Conservation (phyloP, 495 filamentous ascomycete genomes). For the Penicillium paxilli region DNA sequence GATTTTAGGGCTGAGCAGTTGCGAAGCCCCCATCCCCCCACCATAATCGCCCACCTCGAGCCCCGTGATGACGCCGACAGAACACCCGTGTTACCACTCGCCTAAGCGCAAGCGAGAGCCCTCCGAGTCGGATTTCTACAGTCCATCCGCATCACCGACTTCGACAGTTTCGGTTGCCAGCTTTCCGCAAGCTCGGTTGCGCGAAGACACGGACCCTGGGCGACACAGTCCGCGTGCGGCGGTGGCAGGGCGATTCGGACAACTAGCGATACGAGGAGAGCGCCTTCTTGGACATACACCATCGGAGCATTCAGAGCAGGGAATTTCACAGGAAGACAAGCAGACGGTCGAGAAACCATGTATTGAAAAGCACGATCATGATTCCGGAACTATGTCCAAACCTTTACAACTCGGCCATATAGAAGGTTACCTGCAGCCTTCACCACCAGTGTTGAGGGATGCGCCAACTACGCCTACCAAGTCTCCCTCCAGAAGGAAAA, state of each 20-base stretch:
- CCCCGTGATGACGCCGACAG: constrained; percentile 38
- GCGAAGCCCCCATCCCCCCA: constrained; percentile 25
- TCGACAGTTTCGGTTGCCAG: constrained; percentile 35
- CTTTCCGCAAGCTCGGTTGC: constrained; percentile 34
- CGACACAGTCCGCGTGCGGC: constrained; percentile 60
- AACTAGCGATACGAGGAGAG: constrained; percentile 57
- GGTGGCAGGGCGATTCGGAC: constrained; percentile 64
- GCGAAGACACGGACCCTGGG: constrained; percentile 36
- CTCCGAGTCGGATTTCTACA: constrained; percentile 35
- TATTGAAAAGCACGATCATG: constrained; percentile 1
- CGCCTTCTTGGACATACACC: constrained; percentile 26
- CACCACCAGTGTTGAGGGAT: neutral
- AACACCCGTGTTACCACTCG: constrained; percentile 28
- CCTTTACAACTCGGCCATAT: constrained; percentile 5
- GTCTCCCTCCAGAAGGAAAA: constrained; percentile 20
- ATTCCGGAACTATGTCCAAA: constrained; percentile 21
- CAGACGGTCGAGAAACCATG: constrained; percentile 14
- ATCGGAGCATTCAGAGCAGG: constrained; percentile 7
- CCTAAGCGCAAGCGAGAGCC: constrained; percentile 45
- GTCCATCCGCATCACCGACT: constrained; percentile 37
- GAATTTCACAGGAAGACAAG: neutral
- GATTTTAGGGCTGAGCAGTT: constrained; percentile 14
- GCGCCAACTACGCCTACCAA: constrained; percentile 1
- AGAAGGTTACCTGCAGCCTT: constrained; percentile 2
- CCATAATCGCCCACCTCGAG: constrained; percentile 21